Evolutionary conservation across 2,329 filamentous ascomycete species (phyloP).

Genomic region (Hypoxylon sp.): DNA sequence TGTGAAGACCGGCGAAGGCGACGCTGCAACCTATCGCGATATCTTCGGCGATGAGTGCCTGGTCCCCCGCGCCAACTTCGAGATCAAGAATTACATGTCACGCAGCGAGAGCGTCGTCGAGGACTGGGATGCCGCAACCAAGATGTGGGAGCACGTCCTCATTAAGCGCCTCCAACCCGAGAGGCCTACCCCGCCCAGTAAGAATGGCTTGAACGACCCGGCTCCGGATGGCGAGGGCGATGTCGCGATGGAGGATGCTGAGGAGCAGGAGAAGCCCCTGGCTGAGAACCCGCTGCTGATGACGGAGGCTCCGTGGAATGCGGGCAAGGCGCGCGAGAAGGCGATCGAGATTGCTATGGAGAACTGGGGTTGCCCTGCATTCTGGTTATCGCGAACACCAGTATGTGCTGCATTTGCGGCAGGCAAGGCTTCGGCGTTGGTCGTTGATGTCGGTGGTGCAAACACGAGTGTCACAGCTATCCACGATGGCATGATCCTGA

Average conservation of each 20-base stretch:
- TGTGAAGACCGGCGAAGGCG: conserved; percentile 63
- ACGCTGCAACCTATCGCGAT: conserved; percentile 62
- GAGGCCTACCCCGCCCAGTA: conserved; percentile 76
- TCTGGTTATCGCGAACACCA: conserved; percentile 91
- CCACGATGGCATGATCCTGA: conserved; percentile 93
- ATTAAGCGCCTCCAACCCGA: conserved; percentile 88
- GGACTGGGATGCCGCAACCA: conserved; percentile 93
- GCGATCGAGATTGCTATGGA: conserved; percentile 97
- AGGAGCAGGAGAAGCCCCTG: conserved; percentile 82
- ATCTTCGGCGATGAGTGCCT: conserved; percentile 94
- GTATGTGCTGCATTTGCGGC: conserved; percentile 92
- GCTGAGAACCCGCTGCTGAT: conserved; percentile 92
- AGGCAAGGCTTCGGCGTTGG: conserved; percentile 92
- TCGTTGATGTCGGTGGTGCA: conserved; percentile 91
- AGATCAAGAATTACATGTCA: conserved; percentile 93
- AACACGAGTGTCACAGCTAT: conserved; percentile 92
- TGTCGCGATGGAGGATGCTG: conserved; percentile 69
- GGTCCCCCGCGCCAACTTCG: conserved; percentile 80
- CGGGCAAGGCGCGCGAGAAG: conserved; percentile 89
- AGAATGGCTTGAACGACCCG: conserved; percentile 84
- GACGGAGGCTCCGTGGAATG: conserved; percentile 96
- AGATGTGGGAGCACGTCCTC: conserved; percentile 93
- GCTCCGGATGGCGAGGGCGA: conserved; percentile 74
- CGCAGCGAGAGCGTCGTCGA: conserved; percentile 86
- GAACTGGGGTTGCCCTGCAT: conserved; percentile 94